phyloP scores from a whole-genome alignment of 2,329 filamentous ascomycete species.

The Hysterium pulicare region DNA sequence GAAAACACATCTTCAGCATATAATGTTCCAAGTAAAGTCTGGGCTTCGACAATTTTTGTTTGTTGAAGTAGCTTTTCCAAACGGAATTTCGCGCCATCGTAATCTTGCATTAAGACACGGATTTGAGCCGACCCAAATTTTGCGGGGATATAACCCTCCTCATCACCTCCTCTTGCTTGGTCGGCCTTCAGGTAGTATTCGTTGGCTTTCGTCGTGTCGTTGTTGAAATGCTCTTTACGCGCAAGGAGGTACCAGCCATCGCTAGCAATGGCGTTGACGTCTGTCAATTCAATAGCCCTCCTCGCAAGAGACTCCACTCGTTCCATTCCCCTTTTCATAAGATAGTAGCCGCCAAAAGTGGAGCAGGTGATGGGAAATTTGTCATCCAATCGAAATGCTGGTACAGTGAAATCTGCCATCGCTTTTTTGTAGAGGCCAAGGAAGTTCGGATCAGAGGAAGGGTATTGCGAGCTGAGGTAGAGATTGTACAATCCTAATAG shows the following conservation, averaged over 20 bases:
- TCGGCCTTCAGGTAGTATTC: conserved; percentile 90
- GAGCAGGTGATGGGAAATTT: conserved; percentile 85
- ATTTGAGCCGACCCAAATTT: conserved; percentile 94
- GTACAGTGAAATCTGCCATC: conserved; percentile 92
- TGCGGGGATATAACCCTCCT: conserved; percentile 85
- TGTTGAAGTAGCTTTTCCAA: conserved; percentile 93
- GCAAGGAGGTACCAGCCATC: conserved; percentile 97
- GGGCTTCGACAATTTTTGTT: conserved; percentile 78
- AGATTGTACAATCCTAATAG: conserved; percentile 88
- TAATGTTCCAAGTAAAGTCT: conserved; percentile 85
- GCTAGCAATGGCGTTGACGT: conserved; percentile 93
- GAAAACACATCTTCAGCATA: conserved; percentile 93
- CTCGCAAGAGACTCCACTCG: conserved; percentile 85
- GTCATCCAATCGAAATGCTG: conserved; percentile 90
- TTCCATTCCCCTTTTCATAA: conserved; percentile 73
- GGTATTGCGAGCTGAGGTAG: conserved; percentile 76
- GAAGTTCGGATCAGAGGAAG: conserved; percentile 82
- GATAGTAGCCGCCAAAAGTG: conserved; percentile 86
- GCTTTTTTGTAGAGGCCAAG: conserved; percentile 82
- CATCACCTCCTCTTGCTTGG: conserved; percentile 85
- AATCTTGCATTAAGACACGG: conserved; percentile 76
- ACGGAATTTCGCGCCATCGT: conserved; percentile 87
- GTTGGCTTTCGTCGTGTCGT: conserved; percentile 69
- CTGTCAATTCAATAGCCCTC: conserved; percentile 91
- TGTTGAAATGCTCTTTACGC: conserved; percentile 82